A percentile compares a stretch with the other conserved stretches of the same genome.
These are phyloP conservation scores for Actinidia chinensis DNA, from an alignment of 179 eudicot genomes.

Conservation along the genomic window DNA sequence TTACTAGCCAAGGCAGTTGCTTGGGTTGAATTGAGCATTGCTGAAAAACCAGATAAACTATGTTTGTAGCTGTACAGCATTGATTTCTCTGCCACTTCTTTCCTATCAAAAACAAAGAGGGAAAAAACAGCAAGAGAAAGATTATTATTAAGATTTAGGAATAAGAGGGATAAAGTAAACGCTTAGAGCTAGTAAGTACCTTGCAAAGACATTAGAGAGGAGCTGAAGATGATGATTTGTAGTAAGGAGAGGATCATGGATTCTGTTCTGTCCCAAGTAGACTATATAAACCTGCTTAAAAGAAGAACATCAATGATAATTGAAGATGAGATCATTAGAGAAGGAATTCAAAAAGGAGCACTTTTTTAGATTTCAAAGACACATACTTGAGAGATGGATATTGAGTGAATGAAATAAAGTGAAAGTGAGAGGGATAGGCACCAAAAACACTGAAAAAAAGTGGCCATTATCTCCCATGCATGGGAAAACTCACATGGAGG, in stretches of 20 bases:
- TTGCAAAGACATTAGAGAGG: constrained; percentile 39
- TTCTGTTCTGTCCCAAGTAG: constrained; percentile 41
- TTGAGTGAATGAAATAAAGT: constrained; percentile 30
- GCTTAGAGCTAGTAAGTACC: constrained; percentile 25
- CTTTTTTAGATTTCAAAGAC: constrained; percentile 7
- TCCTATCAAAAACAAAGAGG: constrained; percentile 23
- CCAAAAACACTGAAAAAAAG: constrained; percentile 28
- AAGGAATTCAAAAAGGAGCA: constrained; percentile 19
- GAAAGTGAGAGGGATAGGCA: constrained; percentile 34
- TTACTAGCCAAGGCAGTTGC: constrained; percentile 46
- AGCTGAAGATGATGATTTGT: constrained; percentile 40
- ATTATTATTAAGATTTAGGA: background rate
- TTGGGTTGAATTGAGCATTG: constrained; percentile 52
- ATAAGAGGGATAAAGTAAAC: background rate
- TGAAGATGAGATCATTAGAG: background rate
- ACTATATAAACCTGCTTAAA: constrained; percentile 47
- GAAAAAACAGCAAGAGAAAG: background rate
- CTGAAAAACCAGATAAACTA: constrained; percentile 65
- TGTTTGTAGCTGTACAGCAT: constrained; percentile 67
- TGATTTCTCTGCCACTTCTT: constrained; percentile 49
- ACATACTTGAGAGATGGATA: constrained; percentile 33
- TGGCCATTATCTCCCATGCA: constrained; percentile 31
- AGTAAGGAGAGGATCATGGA: constrained; percentile 38
- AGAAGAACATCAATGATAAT: background rate
- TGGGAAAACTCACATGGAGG: constrained; percentile 12